A percentile compares a stretch with the other conserved stretches of the same genome.
Evolutionary conservation across 345 rosid species (phyloP).

Genomic region (Hirschfeldia incana): DNA sequence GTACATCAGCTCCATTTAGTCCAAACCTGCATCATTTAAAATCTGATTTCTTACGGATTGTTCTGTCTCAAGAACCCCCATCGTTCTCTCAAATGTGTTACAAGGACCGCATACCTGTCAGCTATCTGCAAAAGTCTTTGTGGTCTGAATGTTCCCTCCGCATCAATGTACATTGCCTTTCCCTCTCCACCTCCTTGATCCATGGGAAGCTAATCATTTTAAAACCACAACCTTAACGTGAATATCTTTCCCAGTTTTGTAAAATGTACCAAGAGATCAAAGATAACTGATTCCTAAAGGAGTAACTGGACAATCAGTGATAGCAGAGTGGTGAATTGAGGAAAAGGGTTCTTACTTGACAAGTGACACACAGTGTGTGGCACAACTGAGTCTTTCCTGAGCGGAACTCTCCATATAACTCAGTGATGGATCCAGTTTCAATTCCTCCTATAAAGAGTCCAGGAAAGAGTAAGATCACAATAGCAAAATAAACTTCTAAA

Average conservation of each 20-base stretch:
- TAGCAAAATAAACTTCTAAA: not conserved
- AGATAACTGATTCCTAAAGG: not conserved
- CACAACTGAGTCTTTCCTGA: conserved; percentile 98
- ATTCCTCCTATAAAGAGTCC: conserved; percentile 66
- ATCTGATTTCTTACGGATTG: not conserved
- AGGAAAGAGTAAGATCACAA: conserved; percentile 18
- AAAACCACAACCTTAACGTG: not conserved
- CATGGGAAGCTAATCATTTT: conserved; percentile 76
- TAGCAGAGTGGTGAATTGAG: not conserved
- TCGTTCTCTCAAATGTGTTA: not conserved
- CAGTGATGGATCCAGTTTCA: conserved; percentile 97
- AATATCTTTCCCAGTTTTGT: conserved; percentile 12
- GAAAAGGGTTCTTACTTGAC: conserved; percentile 64
- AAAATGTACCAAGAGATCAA: not conserved
- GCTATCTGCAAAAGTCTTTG: conserved; percentile 96
- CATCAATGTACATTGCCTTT: conserved; percentile 99
- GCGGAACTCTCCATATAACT: conserved; percentile 94
- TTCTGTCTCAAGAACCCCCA: conserved; percentile 6
- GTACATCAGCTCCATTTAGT: conserved; percentile 89
- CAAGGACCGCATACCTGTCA: conserved; percentile 54
- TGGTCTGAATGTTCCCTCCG: conserved; percentile 97
- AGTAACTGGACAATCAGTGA: not conserved
- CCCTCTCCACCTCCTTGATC: conserved; percentile 99
- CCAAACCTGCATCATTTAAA: conserved; percentile 64
- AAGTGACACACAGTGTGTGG: conserved; percentile 94